A percentile compares a stretch with the other conserved stretches of the same genome.
phyloP scores from a whole-genome alignment of 208 protist species.

The Balamuthia mandrillaris region DNA sequence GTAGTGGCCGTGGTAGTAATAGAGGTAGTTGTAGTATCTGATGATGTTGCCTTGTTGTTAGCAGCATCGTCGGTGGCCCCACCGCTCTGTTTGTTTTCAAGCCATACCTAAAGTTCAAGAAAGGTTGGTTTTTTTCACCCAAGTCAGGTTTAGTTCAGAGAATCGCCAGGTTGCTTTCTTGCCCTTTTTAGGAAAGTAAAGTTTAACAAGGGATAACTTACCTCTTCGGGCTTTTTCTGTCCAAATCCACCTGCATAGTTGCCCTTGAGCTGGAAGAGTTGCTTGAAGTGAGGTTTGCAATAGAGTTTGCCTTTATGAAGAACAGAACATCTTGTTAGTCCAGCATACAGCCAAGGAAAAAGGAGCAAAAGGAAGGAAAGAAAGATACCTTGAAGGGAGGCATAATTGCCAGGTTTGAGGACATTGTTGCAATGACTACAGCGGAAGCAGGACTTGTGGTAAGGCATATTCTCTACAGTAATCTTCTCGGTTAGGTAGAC shows the following conservation, averaged over 20 bases:
- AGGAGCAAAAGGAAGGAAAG: not conserved
- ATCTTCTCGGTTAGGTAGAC: conserved; percentile 24
- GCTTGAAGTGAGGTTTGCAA: conserved; percentile 58
- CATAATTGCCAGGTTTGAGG: conserved; percentile 57
- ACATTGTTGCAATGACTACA: conserved; percentile 59
- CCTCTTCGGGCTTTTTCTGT: conserved; percentile 36
- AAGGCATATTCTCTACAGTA: conserved; percentile 23
- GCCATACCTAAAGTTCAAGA: not conserved
- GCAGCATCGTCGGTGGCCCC: not conserved
- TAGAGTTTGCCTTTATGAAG: conserved; percentile 45
- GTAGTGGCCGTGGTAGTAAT: no score
- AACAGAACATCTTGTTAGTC: no score
- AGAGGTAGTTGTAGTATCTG: no score
- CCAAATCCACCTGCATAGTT: conserved; percentile 66
- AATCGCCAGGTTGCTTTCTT: not conserved
- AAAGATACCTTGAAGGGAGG: conserved; percentile 54
- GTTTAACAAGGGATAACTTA: no score
- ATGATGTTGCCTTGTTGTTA: not conserved
- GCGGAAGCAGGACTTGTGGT: conserved; percentile 61
- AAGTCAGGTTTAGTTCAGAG: not conserved
- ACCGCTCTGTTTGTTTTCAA: not conserved
- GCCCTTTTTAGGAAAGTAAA: no score
- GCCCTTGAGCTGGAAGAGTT: conserved; percentile 63
- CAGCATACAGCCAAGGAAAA: not conserved
- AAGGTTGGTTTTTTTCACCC: not conserved